Evolutionary conservation across 306 rosid genomes (phyloP).

Genomic region (Acacia acuminata): DNA sequence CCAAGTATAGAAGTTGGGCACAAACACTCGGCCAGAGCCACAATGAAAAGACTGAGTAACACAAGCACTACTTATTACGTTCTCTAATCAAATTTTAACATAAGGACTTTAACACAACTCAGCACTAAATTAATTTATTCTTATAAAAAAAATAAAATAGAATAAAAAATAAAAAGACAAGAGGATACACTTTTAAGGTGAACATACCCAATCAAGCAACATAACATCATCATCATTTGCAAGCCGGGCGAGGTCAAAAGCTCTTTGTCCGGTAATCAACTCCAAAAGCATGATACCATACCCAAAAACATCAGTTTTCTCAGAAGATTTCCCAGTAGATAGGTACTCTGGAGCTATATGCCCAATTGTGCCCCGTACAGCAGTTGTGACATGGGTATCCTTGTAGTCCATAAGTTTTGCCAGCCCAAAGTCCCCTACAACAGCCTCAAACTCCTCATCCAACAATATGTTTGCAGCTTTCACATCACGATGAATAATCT

Average conservation of each 20-base stretch:
- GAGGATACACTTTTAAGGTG: not conserved
- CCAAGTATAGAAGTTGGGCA: not conserved
- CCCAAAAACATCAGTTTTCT: slow-evolving; percentile 80
- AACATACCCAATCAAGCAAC: slow-evolving; percentile 82
- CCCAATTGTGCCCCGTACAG: slow-evolving; percentile 78
- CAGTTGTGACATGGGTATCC: slow-evolving; percentile 79
- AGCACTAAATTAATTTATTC: too few relatives aligned
- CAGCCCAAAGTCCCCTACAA: slow-evolving; percentile 80
- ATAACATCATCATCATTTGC: slow-evolving; percentile 88
- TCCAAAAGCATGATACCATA: slow-evolving; percentile 84
- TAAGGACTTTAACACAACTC: too few relatives aligned
- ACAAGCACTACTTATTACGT: too few relatives aligned
- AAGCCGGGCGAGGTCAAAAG: slow-evolving; percentile 80
- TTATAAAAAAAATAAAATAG: too few relatives aligned
- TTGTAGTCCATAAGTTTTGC: slow-evolving; percentile 82
- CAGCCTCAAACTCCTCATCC: slow-evolving; percentile 84
- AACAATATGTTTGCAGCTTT: slow-evolving; percentile 74
- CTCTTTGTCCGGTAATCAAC: slow-evolving; percentile 77
- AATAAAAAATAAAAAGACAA: not conserved
- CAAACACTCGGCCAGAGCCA: not conserved
- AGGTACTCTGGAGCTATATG: slow-evolving; percentile 82
- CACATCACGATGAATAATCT: slow-evolving; percentile 78
- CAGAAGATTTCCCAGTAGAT: slow-evolving; percentile 69
- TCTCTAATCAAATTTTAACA: not conserved
- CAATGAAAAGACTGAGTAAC: not conserved